phyloP scores from a whole-genome alignment of 73 alveolate genomes.

The Paramecium caudatum region DNA sequence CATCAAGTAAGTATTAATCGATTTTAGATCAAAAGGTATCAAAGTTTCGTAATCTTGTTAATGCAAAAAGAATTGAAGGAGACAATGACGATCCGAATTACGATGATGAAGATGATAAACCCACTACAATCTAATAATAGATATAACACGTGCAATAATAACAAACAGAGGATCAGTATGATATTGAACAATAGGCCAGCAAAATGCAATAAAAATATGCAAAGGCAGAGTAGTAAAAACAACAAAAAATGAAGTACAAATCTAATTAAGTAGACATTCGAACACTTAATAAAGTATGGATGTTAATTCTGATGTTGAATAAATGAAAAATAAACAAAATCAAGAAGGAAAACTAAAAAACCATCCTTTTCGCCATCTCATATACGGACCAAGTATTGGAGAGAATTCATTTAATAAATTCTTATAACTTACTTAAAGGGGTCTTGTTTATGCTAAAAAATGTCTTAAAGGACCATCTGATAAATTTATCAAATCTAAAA shows the following conservation, averaged over 20 bases:
- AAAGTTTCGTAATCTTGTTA: slow-evolving; percentile 50
- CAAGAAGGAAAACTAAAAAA: slow-evolving; percentile 58
- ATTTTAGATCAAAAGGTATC: slow-evolving; percentile 49
- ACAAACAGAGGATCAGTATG: slow-evolving; percentile 39
- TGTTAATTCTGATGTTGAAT: slow-evolving; percentile 60
- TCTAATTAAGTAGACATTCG: neutral
- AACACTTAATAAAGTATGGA: neutral
- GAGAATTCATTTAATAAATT: slow-evolving; percentile 66
- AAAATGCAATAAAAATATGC: slow-evolving; percentile 57
- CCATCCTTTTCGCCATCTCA: slow-evolving; percentile 71
- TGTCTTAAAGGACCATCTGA: slow-evolving; percentile 77
- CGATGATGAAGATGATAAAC: slow-evolving; percentile 54
- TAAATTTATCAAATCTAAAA: slow-evolving; percentile 67
- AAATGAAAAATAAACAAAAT: slow-evolving; percentile 26
- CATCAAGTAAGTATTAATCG: slow-evolving; percentile 5
- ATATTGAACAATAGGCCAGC: slow-evolving; percentile 33
- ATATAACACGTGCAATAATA: neutral
- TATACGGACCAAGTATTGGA: slow-evolving; percentile 59
- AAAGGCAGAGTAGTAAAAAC: neutral
- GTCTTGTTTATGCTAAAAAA: slow-evolving; percentile 75
- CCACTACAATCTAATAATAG: neutral
- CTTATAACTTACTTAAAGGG: slow-evolving; percentile 71
- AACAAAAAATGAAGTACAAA: neutral
- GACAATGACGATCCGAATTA: slow-evolving; percentile 56
- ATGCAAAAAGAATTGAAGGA: slow-evolving; percentile 45